Evolutionary conservation across 345 rosid species (phyloP).

Genomic region (Rhodamnia argentea): DNA sequence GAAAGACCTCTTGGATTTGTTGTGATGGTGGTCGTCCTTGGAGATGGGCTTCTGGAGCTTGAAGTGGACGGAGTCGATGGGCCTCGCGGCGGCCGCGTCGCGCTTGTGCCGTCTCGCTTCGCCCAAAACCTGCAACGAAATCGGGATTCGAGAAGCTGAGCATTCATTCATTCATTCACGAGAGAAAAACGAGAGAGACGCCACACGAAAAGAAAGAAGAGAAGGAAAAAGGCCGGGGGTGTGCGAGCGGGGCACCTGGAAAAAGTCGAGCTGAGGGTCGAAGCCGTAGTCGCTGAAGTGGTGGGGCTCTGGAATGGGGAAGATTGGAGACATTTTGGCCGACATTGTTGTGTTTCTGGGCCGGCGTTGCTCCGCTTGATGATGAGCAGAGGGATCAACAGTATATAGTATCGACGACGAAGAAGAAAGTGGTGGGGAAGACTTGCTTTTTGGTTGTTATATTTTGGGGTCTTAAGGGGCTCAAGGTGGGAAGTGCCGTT

Average conservation of each 20-base stretch:
- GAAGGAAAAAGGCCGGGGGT: background rate
- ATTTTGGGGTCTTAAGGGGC: conserved; percentile 7
- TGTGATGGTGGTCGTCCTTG: conserved; percentile 49
- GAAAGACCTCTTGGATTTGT: background rate
- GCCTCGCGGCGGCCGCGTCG: conserved; percentile 19
- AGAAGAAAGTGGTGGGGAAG: background rate
- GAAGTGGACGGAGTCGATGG: conserved; percentile 50
- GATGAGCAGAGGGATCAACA: background rate
- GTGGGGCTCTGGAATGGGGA: conserved; percentile 55
- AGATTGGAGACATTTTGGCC: conserved; percentile 40
- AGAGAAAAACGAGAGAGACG: background rate
- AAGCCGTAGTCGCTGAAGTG: conserved; percentile 90
- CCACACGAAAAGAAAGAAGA: too few relatives aligned
- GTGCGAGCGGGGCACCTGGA: conserved; percentile 63
- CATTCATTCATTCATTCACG: background rate
- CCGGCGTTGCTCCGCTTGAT: background rate
- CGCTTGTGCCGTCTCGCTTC: conserved; percentile 68
- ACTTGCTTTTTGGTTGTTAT: background rate
- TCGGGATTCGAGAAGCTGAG: background rate
- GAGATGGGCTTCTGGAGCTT: conserved; percentile 87
- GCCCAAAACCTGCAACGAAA: conserved; percentile 43
- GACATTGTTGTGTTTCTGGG: conserved; percentile 25
- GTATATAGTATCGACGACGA: background rate
- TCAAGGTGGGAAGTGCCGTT: conserved; percentile 21
- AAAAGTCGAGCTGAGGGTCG: conserved; percentile 66